Percentiles rank a stretch among this genome's conserved stretches.
phyloP scores from a whole-genome alignment of 495 filamentous ascomycete genomes.

The Lophiotrema nucula region DNA sequence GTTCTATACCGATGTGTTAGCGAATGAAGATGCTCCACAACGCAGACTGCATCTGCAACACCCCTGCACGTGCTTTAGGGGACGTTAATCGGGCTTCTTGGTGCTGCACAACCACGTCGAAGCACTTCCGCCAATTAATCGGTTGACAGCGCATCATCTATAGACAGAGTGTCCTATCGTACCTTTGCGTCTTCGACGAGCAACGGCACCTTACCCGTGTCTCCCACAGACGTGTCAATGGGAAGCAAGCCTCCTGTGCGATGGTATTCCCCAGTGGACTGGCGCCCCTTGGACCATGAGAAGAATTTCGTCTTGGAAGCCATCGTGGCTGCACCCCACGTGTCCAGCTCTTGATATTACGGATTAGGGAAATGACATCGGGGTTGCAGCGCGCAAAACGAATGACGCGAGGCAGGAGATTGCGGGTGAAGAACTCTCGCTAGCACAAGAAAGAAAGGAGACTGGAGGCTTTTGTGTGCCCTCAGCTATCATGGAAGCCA shows the following conservation, averaged over 20 bases:
- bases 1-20: conserved; percentile 25
- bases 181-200: conserved; percentile 20
- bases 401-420: conserved; percentile 5
- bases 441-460: not conserved
- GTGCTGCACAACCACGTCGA: conserved; percentile 35
- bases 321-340: conserved; percentile 28
- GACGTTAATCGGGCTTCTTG: conserved; percentile 21
- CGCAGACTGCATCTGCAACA: conserved; percentile 19
- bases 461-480: too few relatives aligned
- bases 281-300: conserved; percentile 43
- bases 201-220: conserved; percentile 14
- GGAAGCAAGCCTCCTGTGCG: conserved; percentile 28
- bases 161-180: conserved; percentile 10
- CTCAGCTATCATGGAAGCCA: conserved; percentile 2
- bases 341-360: not conserved
- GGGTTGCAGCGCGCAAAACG: not conserved
- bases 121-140: conserved; percentile 33
- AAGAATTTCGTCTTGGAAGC: conserved; percentile 38
- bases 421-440: too few relatives aligned
- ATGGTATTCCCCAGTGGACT: conserved; percentile 27
- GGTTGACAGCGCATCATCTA: conserved; percentile 28
- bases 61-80: conserved; percentile 25
- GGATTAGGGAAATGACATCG: not conserved
- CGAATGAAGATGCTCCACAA: conserved; percentile 30
- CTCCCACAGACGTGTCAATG: conserved; percentile 26